These are phyloP conservation scores for Sclerotinia sclerotiorum DNA, from an alignment of 2,329 filamentous ascomycete genomes.

Conservation along the genomic window DNA sequence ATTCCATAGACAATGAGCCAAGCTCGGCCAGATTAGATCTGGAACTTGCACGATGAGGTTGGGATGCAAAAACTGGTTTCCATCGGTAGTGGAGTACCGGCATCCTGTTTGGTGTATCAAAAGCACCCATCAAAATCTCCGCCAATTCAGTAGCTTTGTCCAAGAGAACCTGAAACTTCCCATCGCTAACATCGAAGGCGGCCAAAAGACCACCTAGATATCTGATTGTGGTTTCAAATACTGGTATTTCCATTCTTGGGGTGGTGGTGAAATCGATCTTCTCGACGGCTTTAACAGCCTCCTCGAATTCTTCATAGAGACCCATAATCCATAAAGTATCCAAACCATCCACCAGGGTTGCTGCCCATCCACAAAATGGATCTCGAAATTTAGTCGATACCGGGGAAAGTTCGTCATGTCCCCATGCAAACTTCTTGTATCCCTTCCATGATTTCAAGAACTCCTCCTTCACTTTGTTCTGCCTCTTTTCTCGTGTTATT, in stretches of 20 bases:
- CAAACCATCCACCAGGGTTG: conserved; percentile 77
- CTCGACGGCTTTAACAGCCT: conserved; percentile 67
- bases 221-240: conserved; percentile 90
- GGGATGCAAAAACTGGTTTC: conserved; percentile 63
- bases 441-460: conserved; percentile 79
- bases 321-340: conserved; percentile 90
- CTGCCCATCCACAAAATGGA: conserved; percentile 89
- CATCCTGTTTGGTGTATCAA: conserved; percentile 92
- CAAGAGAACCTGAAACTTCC: conserved; percentile 63
- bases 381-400: conserved; percentile 67
- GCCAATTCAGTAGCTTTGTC: conserved; percentile 71
- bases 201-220: conserved; percentile 84
- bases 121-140: conserved; percentile 69
- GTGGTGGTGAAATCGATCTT: conserved; percentile 82
- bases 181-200: conserved; percentile 82
- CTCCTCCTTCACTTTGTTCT: conserved; percentile 67
- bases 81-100: conserved; percentile 78
- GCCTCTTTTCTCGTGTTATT: conserved; percentile 62
- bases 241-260: conserved; percentile 67
- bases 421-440: conserved; percentile 78
- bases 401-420: conserved; percentile 82
- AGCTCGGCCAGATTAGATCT: conserved; percentile 54
- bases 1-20: conserved; percentile 81
- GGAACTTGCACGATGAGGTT: conserved; percentile 60
- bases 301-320: conserved; percentile 74